A percentile compares a stretch with the other conserved stretches of the same genome.
phyloP scores from a whole-genome alignment of 306 rosid species.

The Psophocarpus tetragonolobus region DNA sequence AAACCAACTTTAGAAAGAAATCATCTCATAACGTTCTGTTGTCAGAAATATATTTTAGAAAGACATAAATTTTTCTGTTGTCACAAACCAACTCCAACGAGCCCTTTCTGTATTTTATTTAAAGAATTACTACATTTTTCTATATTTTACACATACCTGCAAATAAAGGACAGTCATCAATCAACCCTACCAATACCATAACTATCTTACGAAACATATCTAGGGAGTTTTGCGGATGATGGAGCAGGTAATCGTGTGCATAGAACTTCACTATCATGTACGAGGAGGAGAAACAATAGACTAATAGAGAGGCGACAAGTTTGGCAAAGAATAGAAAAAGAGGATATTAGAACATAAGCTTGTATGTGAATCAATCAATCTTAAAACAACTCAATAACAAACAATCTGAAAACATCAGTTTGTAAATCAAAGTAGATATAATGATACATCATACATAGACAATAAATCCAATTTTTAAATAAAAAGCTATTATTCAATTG shows the following conservation, averaged over 20 bases:
- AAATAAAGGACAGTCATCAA: constrained; percentile 3
- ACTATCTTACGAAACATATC: not conserved
- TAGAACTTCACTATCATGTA: not conserved
- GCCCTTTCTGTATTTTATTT: not conserved
- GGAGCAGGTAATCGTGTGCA: not conserved
- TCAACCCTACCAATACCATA: not conserved
- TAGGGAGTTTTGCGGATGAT: not conserved
- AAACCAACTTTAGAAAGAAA: not conserved
- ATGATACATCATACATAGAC: too few relatives aligned
- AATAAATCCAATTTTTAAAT: not conserved
- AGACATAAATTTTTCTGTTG: too few relatives aligned
- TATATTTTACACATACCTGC: not conserved
- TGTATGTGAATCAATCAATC: too few relatives aligned
- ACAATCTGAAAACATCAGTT: not conserved
- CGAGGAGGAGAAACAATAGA: not conserved
- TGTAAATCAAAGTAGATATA: not conserved
- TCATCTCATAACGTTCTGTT: not conserved
- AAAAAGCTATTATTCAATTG: not conserved
- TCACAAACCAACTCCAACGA: not conserved
- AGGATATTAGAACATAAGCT: not conserved
- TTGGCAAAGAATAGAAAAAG: not conserved
- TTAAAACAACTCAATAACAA: not conserved
- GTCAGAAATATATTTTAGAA: too few relatives aligned
- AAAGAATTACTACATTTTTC: not conserved
- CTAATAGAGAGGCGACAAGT: not conserved